phyloP scores from a whole-genome alignment of 108 stramenopile species.

The Schizochytrium sp. region DNA sequence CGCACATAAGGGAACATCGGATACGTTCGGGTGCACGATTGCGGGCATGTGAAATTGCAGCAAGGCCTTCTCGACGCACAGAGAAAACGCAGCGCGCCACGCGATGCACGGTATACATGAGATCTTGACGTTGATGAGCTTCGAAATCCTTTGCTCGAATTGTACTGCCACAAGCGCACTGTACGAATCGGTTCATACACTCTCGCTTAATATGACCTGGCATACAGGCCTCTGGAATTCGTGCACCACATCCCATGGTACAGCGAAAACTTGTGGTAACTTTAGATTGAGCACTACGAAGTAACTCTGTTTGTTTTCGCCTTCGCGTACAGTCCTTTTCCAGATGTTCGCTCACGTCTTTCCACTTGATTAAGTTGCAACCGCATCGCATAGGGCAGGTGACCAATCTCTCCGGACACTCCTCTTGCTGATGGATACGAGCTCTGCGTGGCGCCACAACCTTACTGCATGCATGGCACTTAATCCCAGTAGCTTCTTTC shows the following conservation, averaged over 20 bases:
- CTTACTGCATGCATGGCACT: neutral
- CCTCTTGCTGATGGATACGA: neutral
- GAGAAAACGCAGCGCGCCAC: slow-evolving; percentile 36
- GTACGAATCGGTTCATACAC: neutral
- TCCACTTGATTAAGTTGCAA: neutral
- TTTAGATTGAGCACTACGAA: neutral
- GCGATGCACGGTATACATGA: slow-evolving; percentile 41
- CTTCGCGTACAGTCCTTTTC: neutral
- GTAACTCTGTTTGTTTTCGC: neutral
- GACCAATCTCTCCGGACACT: neutral
- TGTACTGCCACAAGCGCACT: neutral
- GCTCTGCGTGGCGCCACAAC: neutral
- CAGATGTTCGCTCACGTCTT: neutral
- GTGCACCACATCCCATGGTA: slow-evolving; percentile 43
- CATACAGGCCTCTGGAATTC: slow-evolving; percentile 13
- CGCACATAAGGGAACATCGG: neutral
- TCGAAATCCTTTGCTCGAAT: slow-evolving; percentile 7
- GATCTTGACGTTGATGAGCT: neutral
- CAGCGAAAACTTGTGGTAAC: neutral
- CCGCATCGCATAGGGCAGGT: neutral
- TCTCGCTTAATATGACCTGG: slow-evolving; percentile 7
- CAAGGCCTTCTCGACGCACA: slow-evolving; percentile 42
- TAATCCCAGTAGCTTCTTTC: neutral
- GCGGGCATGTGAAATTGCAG: neutral
- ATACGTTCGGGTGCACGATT: neutral